A percentile compares a stretch with the other conserved stretches of the same genome.
Conservation (phyloP, 2,329 filamentous ascomycete species). For the Aspergillus sp. region DNA sequence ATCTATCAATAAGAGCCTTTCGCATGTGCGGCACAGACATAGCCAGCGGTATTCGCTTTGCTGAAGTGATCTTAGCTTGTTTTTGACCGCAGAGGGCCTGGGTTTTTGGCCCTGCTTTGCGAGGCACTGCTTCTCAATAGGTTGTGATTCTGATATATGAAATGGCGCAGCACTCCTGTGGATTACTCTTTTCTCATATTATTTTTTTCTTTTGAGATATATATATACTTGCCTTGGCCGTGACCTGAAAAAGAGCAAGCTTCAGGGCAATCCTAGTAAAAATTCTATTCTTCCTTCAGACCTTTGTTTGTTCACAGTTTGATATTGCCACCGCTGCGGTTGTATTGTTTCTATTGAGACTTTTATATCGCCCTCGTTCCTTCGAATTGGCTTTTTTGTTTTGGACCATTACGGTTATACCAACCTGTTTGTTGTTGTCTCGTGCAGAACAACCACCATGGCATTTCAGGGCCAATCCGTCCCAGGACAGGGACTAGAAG, state of each 20-base stretch:
- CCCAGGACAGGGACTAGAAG: constrained; percentile 20
- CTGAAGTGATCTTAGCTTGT: constrained; percentile 27
- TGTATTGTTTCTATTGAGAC: constrained; percentile 9
- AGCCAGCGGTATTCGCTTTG: constrained; percentile 22
- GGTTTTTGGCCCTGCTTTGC: constrained; percentile 26
- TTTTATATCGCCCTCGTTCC: constrained; percentile 17
- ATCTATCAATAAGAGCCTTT: constrained; percentile 18
- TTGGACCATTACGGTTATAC: neutral
- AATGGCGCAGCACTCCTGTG: constrained; percentile 1
- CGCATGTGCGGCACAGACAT: constrained; percentile 22
- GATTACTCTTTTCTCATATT: constrained; percentile 7
- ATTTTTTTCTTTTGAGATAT: constrained; percentile 4
- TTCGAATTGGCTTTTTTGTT: neutral
- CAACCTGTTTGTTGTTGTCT: neutral
- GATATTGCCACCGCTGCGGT: constrained; percentile 1
- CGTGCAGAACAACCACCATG: constrained; percentile 18
- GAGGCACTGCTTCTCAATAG: constrained; percentile 25
- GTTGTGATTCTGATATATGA: constrained; percentile 22
- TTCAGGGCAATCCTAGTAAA: neutral
- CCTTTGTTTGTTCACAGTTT: neutral
- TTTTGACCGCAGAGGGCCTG: constrained; percentile 22
- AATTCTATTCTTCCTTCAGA: neutral
- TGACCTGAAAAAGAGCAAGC: neutral
- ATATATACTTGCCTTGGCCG: neutral
- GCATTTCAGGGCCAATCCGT: constrained; percentile 18